Conservation (phyloP, 2,329 filamentous ascomycete species). For the Fusarium vanettenii region DNA sequence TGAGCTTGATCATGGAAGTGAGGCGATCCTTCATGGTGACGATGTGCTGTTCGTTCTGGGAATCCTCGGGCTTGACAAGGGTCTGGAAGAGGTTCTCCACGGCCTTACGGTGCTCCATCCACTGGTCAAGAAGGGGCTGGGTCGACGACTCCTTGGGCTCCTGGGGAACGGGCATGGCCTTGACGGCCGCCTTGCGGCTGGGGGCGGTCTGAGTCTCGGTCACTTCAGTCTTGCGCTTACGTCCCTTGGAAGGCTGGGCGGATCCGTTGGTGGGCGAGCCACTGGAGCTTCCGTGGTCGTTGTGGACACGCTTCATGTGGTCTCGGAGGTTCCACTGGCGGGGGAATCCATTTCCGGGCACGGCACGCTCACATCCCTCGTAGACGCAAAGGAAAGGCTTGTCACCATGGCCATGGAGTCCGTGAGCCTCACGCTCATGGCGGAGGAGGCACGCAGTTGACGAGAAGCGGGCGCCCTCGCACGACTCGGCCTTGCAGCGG, state of each 20-base stretch:
- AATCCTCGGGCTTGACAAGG: constrained; percentile 62
- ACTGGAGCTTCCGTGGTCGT: constrained; percentile 62
- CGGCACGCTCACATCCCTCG: constrained; percentile 85
- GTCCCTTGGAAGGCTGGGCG: constrained; percentile 57
- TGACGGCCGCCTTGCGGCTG: constrained; percentile 63
- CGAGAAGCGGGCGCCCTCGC: constrained; percentile 89
- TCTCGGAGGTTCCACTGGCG: constrained; percentile 96
- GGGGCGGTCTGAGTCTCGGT: constrained; percentile 51
- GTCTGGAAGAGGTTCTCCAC: constrained; percentile 69
- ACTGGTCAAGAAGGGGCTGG: constrained; percentile 62
- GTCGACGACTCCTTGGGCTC: constrained; percentile 48
- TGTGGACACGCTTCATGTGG: constrained; percentile 96
- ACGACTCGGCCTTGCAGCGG: constrained; percentile 87
- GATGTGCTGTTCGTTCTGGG: constrained; percentile 66
- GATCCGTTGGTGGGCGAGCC: constrained; percentile 55
- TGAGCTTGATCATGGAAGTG: constrained; percentile 64
- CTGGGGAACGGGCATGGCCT: constrained; percentile 49
- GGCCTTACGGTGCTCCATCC: constrained; percentile 71
- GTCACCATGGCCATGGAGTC: constrained; percentile 93
- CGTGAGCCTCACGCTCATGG: constrained; percentile 95
- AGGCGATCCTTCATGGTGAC: constrained; percentile 63
- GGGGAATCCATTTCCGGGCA: constrained; percentile 88
- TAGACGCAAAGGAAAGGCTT: constrained; percentile 93
- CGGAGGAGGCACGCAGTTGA: constrained; percentile 95
- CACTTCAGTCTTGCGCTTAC: constrained; percentile 69